A percentile compares a stretch with the other conserved stretches of the same genome.
phyloP scores from a whole-genome alignment of 176 grass and related monocot genomes.

The Aegilops speltoides region DNA sequence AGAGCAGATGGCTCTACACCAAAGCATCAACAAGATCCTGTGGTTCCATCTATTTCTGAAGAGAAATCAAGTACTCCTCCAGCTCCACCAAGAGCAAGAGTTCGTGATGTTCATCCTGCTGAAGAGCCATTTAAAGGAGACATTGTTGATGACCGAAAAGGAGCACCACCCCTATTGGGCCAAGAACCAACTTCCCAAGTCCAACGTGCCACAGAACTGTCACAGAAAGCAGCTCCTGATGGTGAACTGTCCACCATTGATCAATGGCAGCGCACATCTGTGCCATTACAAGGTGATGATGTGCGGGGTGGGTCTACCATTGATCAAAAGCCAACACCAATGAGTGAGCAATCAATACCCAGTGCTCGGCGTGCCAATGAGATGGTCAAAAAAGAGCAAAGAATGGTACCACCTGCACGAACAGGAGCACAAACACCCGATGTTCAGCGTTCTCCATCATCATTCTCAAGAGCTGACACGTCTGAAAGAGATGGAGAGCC shows the following conservation, averaged over 20 bases:
- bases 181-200: constrained; percentile 27
- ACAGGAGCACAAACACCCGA: constrained; percentile 9
- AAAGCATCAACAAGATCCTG: constrained; percentile 28
- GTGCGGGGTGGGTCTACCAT: background rate
- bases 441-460: background rate
- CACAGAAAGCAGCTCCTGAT: constrained; percentile 18
- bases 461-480: background rate
- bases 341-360: constrained; percentile 11
- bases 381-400: constrained; percentile 21
- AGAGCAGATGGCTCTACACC: constrained; percentile 20
- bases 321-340: constrained; percentile 21
- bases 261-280: constrained; percentile 15
- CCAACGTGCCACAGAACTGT: constrained; percentile 8
- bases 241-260: constrained; percentile 20
- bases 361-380: constrained; percentile 12
- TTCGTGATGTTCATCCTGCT: background rate
- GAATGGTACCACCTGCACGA: constrained; percentile 14
- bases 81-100: constrained; percentile 1
- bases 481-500: background rate
- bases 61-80: constrained; percentile 16
- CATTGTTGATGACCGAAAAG: constrained; percentile 33
- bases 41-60: constrained; percentile 10
- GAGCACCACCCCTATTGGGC: background rate
- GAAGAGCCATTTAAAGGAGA: constrained; percentile 23
- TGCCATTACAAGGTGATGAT: constrained; percentile 11